Conservation (phyloP, 768 basidiomycete species). For the Udeniomyces megalosporus region DNA sequence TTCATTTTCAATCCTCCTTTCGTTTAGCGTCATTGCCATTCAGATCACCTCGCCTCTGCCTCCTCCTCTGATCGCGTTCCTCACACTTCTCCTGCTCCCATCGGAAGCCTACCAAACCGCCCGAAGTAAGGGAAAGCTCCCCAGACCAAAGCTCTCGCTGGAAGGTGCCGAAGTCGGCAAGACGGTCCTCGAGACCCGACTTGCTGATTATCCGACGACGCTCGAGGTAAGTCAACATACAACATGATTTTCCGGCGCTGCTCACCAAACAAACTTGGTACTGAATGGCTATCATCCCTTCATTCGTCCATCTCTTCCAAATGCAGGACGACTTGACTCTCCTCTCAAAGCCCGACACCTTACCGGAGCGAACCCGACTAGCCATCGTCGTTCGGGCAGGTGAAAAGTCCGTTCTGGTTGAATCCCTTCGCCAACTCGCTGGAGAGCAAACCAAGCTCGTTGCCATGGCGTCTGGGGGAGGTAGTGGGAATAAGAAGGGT, state of each 20-base stretch:
- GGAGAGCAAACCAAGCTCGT: not conserved
- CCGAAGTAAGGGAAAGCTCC: slow-evolving; percentile 48
- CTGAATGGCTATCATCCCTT: too few species aligned
- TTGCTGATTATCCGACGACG: slow-evolving; percentile 43
- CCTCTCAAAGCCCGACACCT: not conserved
- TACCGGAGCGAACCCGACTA: not conserved
- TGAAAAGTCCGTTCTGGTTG: slow-evolving; percentile 15
- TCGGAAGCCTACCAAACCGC: slow-evolving; percentile 45
- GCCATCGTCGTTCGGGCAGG: slow-evolving; percentile 17
- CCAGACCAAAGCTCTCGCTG: slow-evolving; percentile 49
- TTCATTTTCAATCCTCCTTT: not conserved
- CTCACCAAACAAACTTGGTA: too few species aligned
- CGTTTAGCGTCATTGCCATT: slow-evolving; percentile 23
- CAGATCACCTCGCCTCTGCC: slow-evolving; percentile 31
- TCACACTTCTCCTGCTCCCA: slow-evolving; percentile 45
- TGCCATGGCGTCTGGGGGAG: not conserved
- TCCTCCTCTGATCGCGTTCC: slow-evolving; percentile 45
- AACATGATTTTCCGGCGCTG: too few species aligned
- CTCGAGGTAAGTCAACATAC: slow-evolving; percentile 47
- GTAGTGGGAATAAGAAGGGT: not conserved
- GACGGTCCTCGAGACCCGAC: slow-evolving; percentile 38
- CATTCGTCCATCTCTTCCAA: too few species aligned
- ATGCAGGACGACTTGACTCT: slow-evolving; percentile 7
- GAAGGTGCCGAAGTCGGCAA: slow-evolving; percentile 37
- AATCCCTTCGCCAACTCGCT: slow-evolving; percentile 2